phyloP scores from a whole-genome alignment of 352 stramenopile genomes.

The Aphanomyces invadans region DNA sequence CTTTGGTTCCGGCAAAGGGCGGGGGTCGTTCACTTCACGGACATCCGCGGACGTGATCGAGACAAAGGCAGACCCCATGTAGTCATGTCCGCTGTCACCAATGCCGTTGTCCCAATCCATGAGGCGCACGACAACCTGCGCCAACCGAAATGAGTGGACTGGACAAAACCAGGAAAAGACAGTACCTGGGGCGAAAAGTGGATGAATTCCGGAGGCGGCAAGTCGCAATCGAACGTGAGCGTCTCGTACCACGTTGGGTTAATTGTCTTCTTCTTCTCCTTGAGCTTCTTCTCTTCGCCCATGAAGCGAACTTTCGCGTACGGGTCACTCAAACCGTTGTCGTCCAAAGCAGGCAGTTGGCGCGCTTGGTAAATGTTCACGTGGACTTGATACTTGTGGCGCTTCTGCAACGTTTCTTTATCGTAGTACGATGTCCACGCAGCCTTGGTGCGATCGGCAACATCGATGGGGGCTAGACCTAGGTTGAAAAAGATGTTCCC shows the following conservation, averaged over 20 bases:
- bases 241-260: constrained; percentile 86
- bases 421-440: constrained; percentile 45
- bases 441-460: constrained; percentile 37
- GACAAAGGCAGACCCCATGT: constrained; percentile 24
- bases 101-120: constrained; percentile 65
- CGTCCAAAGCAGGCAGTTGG: constrained; percentile 66
- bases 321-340: constrained; percentile 77
- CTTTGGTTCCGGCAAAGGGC: constrained; percentile 47
- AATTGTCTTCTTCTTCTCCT: constrained; percentile 65
- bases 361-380: constrained; percentile 82
- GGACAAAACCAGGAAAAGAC: neutral
- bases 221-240: constrained; percentile 77
- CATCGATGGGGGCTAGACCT: constrained; percentile 67
- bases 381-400: constrained; percentile 71
- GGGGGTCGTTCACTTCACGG: constrained; percentile 36
- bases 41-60: constrained; percentile 63
- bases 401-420: constrained; percentile 59
- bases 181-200: constrained; percentile 48
- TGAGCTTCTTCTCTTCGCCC: constrained; percentile 71
- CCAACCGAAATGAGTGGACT: neutral
- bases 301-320: constrained; percentile 76
- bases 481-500: constrained; percentile 73
- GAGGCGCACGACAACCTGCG: constrained; percentile 61
- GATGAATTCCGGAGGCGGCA: constrained; percentile 48
- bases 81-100: constrained; percentile 22